Percentiles rank a stretch among this genome's conserved stretches.
Conservation (phyloP, 2,329 filamentous ascomycete species). For the Hymenoscyphus infarciens region DNA sequence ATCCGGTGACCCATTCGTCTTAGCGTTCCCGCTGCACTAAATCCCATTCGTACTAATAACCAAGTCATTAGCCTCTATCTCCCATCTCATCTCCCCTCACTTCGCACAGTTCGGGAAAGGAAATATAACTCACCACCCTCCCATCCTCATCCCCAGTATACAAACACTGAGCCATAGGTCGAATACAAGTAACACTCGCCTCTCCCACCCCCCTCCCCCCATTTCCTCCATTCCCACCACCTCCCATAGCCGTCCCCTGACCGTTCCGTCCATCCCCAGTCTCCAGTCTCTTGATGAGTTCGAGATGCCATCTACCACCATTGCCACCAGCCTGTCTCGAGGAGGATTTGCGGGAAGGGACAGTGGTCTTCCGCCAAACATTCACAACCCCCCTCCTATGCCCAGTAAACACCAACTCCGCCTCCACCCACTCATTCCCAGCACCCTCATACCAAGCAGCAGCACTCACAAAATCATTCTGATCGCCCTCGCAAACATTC, state of each 20-base stretch:
- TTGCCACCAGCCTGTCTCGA: too few relatives aligned
- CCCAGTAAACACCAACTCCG: slow-evolving; percentile 82
- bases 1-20: neutral
- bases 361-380: slow-evolving; percentile 58
- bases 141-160: slow-evolving; percentile 96
- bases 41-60: slow-evolving; percentile 37
- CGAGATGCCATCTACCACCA: slow-evolving; percentile 66
- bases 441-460: slow-evolving; percentile 94
- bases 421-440: slow-evolving; percentile 87
- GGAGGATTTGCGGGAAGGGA: too few relatives aligned
- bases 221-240: slow-evolving; percentile 41
- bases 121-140: slow-evolving; percentile 63
- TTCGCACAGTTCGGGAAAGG: neutral
- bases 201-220: slow-evolving; percentile 39
- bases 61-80: too few relatives aligned
- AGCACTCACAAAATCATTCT: slow-evolving; percentile 73
- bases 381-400: slow-evolving; percentile 83
- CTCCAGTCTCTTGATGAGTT: slow-evolving; percentile 76
- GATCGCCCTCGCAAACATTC: slow-evolving; percentile 63
- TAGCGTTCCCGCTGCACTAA: slow-evolving; percentile 49
- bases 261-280: slow-evolving; percentile 63
- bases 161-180: slow-evolving; percentile 75
- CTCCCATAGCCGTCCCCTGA: slow-evolving; percentile 19
- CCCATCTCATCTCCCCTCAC: too few relatives aligned
- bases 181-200: slow-evolving; percentile 79